These are phyloP conservation scores for Calendula officinalis DNA, from an alignment of 129 eudicot genomes.

Conservation along the genomic window DNA sequence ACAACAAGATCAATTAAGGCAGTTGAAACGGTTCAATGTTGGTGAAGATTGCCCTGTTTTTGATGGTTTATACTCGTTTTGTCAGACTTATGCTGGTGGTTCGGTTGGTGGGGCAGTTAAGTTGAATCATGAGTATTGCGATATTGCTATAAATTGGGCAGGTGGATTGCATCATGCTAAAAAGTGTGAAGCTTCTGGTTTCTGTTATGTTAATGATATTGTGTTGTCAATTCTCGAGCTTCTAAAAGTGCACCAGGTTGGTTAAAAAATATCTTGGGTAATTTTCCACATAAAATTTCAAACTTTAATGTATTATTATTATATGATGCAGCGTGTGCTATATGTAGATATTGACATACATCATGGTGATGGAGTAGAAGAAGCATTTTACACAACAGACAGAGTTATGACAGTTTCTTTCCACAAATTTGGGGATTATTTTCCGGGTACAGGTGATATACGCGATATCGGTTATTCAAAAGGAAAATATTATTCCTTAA, in stretches of 20 bases:
- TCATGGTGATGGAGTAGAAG: conserved; percentile 99
- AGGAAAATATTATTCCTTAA: conserved; percentile 88
- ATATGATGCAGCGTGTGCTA: conserved; percentile 73
- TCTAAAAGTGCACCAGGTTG: conserved; percentile 65
- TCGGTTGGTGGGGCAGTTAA: conserved; percentile 79
- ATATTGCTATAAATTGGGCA: conserved; percentile 78
- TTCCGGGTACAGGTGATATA: conserved; percentile 96
- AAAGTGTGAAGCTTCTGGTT: conserved; percentile 84
- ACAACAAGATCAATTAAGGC: conserved; percentile 70
- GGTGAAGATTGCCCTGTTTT: conserved; percentile 83
- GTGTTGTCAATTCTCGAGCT: conserved; percentile 75
- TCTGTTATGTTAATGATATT: conserved; percentile 74
- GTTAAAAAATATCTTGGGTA: conserved; percentile 1
- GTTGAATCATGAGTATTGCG: conserved; percentile 56
- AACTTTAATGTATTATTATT: background rate
- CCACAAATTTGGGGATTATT: conserved; percentile 94
- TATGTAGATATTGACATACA: conserved; percentile 97
- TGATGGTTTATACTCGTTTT: conserved; percentile 68
- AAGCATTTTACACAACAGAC: conserved; percentile 91
- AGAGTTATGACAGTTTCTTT: conserved; percentile 98
- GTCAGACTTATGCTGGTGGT: conserved; percentile 81
- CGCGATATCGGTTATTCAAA: conserved; percentile 71
- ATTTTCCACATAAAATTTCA: too few species aligned
- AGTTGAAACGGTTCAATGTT: conserved; percentile 61
- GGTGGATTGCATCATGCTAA: conserved; percentile 87